phyloP scores from a whole-genome alignment of 2,329 filamentous ascomycete genomes.

The Apiospora kogelbergensis region DNA sequence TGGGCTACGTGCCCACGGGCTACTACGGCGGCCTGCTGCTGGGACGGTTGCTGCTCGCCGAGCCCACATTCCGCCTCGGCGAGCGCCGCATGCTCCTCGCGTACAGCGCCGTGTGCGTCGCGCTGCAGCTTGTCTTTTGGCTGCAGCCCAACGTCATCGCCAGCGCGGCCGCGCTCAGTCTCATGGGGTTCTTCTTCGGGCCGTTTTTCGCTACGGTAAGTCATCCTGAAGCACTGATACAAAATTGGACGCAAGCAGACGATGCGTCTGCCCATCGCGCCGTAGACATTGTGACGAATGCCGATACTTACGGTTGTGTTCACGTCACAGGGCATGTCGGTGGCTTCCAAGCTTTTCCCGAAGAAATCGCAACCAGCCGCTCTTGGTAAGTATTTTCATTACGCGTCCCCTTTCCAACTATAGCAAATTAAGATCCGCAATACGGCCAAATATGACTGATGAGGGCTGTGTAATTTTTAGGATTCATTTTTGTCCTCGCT shows the following conservation, averaged over 20 bases:
- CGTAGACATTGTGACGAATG: no score
- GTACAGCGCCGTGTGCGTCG: slow-evolving; percentile 52
- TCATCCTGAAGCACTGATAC: slow-evolving; percentile 1
- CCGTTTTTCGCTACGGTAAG: slow-evolving; percentile 54
- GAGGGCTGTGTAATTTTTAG: slow-evolving; percentile 16
- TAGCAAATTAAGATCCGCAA: background rate
- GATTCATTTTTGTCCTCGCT: slow-evolving; percentile 51
- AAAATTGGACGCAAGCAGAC: no score
- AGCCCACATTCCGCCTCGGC: slow-evolving; percentile 59
- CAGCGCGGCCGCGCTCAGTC: slow-evolving; percentile 47
- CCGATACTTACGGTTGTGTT: background rate
- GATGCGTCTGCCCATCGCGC: no score
- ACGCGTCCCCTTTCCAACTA: background rate
- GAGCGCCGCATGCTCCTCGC: slow-evolving; percentile 57
- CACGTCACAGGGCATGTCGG: slow-evolving; percentile 44
- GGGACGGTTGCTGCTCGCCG: slow-evolving; percentile 55
- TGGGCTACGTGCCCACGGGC: slow-evolving; percentile 63
- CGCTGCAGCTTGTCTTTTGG: slow-evolving; percentile 61
- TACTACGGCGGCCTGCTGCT: slow-evolving; percentile 59
- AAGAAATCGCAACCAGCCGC: slow-evolving; percentile 46
- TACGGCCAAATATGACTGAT: slow-evolving; percentile 9
- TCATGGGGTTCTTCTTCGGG: slow-evolving; percentile 55
- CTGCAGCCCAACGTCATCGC: slow-evolving; percentile 62
- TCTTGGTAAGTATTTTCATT: slow-evolving; percentile 35
- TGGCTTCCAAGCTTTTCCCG: slow-evolving; percentile 49